These are phyloP conservation scores for Aspergillus pseudotamarii DNA, from an alignment of 2,329 filamentous ascomycete genomes.

Conservation along the genomic window DNA sequence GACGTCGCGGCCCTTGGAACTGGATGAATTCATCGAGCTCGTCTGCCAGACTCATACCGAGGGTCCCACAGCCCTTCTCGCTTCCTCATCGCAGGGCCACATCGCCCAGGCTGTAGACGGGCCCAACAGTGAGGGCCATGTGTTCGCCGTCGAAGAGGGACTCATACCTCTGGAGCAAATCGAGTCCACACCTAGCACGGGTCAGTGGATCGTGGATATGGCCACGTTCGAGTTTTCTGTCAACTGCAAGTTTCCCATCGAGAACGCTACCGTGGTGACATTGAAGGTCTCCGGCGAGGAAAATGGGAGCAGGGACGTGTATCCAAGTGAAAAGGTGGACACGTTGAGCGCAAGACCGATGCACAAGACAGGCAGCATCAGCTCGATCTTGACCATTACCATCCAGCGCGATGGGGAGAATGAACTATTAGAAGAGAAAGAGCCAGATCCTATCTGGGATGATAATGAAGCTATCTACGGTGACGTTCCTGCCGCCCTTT, in stretches of 20 bases:
- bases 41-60: background rate
- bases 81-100: background rate
- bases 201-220: background rate
- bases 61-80: background rate
- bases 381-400: background rate
- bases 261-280: background rate
- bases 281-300: background rate
- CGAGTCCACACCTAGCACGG: background rate
- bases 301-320: background rate
- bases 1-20: background rate
- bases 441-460: background rate
- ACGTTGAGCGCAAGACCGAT: background rate
- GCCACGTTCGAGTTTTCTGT: slow-evolving; percentile 7
- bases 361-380: background rate
- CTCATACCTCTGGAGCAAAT: background rate
- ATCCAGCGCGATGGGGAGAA: background rate
- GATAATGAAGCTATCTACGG: background rate
- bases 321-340: background rate
- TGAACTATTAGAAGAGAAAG: background rate
- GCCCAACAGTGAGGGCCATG: background rate
- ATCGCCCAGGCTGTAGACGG: background rate
- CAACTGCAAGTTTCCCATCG: slow-evolving; percentile 10
- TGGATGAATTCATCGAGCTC: background rate
- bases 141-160: background rate
- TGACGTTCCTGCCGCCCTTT: background rate